Evolutionary conservation across 768 basidiomycete species (phyloP).

Genomic region (Kwoniella mangroviensis): DNA sequence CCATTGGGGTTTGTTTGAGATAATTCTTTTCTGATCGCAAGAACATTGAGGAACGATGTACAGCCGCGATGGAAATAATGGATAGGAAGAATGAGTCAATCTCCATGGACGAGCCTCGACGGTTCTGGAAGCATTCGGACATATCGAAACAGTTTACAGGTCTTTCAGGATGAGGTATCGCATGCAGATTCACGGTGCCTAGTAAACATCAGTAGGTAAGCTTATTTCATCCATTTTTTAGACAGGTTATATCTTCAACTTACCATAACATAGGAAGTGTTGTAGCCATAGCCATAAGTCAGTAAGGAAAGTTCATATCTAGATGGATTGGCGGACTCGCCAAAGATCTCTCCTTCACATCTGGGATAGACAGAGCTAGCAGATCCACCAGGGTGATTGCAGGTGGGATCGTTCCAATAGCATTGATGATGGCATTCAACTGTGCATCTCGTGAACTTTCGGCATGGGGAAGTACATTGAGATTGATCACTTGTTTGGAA

Average conservation of each 20-base stretch:
- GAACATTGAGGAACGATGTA: constrained; percentile 17
- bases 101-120: constrained; percentile 7
- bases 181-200: constrained; percentile 13
- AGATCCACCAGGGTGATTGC: constrained; percentile 9
- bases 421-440: neutral
- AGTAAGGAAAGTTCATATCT: too few species aligned
- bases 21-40: constrained; percentile 7
- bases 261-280: constrained; percentile 16
- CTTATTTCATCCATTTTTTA: too few species aligned
- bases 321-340: constrained; percentile 1
- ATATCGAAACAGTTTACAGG: constrained; percentile 17
- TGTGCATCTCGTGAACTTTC: neutral
- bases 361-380: constrained; percentile 5
- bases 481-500: neutral
- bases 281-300: neutral
- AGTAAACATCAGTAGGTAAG: neutral
- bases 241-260: neutral
- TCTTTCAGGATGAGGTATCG: constrained; percentile 13
- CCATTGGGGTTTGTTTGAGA: constrained; percentile 2
- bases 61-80: constrained; percentile 1
- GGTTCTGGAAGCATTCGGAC: constrained; percentile 3
- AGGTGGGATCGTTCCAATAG: constrained; percentile 7
- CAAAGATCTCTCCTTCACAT: constrained; percentile 9
- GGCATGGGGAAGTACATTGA: neutral
- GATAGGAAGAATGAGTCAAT: constrained; percentile 14